A percentile compares a stretch with the other conserved stretches of the same genome.
phyloP scores from a whole-genome alignment of 495 filamentous ascomycete species.

The Hypoxylon cercidicola region DNA sequence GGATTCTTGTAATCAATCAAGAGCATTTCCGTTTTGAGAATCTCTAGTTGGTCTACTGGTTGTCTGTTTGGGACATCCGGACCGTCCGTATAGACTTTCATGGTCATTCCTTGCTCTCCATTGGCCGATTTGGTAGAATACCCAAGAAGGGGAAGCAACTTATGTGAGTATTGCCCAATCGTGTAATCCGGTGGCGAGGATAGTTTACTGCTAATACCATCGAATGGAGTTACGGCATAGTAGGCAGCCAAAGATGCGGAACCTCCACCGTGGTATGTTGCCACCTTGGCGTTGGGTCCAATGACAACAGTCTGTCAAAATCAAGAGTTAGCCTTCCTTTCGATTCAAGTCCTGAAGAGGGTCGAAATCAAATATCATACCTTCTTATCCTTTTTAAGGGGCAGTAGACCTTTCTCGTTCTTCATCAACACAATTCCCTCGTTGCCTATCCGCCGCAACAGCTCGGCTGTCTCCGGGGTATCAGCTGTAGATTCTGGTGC shows the following conservation, averaged over 20 bases:
- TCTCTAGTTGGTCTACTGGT: conserved; percentile 63
- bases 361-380: conserved; percentile 27
- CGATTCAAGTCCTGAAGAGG: background rate
- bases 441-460: conserved; percentile 71
- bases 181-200: conserved; percentile 56
- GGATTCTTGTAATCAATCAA: conserved; percentile 72
- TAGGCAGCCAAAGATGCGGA: conserved; percentile 74
- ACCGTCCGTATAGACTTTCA: conserved; percentile 69
- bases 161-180: conserved; percentile 69
- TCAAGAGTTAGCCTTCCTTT: conserved; percentile 31
- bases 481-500: conserved; percentile 54
- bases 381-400: conserved; percentile 71
- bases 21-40: conserved; percentile 65
- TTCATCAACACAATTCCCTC: conserved; percentile 80
- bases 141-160: conserved; percentile 67
- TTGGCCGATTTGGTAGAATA: conserved; percentile 59
- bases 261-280: conserved; percentile 75
- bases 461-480: conserved; percentile 55
- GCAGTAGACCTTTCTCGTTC: conserved; percentile 73
- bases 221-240: conserved; percentile 74
- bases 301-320: conserved; percentile 56
- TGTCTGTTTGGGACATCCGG: conserved; percentile 56
- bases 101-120: conserved; percentile 64
- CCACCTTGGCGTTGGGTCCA: conserved; percentile 78
- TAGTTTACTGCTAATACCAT: conserved; percentile 67